Evolutionary conservation across 192 early-diverging fungal genomes (phyloP), one percentile per base, ranked within the genome.

Genomic region (Obelidium mucronatum): DNA sequence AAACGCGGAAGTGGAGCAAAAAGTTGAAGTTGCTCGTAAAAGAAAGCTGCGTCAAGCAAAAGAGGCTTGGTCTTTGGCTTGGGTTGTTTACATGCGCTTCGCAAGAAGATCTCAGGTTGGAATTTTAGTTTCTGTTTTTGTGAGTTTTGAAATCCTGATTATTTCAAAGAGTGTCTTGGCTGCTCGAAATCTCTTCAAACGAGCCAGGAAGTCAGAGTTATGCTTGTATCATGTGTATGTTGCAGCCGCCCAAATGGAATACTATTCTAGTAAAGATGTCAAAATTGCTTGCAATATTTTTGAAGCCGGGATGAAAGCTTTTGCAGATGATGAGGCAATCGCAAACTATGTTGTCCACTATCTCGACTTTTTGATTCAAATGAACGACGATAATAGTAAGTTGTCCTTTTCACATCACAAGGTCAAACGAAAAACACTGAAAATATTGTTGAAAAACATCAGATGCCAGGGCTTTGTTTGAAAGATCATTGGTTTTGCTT

Each of bases 201-300:
- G 89, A 60, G 92, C 92, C 22, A 87, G 94, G 55, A 94, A 95
- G 39, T 85, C 90, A 5, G 80, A 80, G 1, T 84, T 92, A 51
- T 87, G 91, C 44, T 94, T 93, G 3, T 91, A 94, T 76, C 96
- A 97, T 73, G 85, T 97, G n/a, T 96, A 84, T 81, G 91, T 94
- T n/a, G 89, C 93, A 1, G 90, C 91, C 67, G 97, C 96, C 11
- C 74, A 95, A 40, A 93, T 97, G 93, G 97, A 98, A 81, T 95
- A 94, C 79, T 92, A 96, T 76, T 89, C 91, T 67, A 94, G 89
- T 58, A 97, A 97, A 84, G 93, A 95, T 69, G 79, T 90, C 0
- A 78, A 68, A 1, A 87, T 97, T 62, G 97, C 96, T 0, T 93
- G 92, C 37, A 93, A 92, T 67, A 91, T 98, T 42, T 97, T 98